Conservation (phyloP, 1,284 basidiomycete genomes). For the Heterobasidion occidentale region DNA sequence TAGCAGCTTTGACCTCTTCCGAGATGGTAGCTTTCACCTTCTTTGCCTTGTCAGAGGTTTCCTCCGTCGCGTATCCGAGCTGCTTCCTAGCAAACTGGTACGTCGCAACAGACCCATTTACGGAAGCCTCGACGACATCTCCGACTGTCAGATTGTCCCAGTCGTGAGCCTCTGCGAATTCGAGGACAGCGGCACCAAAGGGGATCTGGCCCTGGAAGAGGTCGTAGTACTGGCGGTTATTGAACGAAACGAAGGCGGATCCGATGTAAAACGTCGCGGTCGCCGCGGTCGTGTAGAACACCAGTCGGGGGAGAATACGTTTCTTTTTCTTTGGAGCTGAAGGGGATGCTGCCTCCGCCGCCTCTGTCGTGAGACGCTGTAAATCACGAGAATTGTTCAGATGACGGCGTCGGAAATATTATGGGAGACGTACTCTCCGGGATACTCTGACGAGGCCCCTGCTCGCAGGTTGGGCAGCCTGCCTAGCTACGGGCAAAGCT, state of each 20-base stretch:
- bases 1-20: conserved; percentile 30
- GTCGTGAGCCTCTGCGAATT: conserved; percentile 71
- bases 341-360: conserved; percentile 20
- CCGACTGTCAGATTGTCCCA: conserved; percentile 68
- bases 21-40: conserved; percentile 22
- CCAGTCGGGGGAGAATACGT: conserved; percentile 40
- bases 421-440: conserved; percentile 40
- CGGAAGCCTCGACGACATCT: conserved; percentile 49
- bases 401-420: neutral
- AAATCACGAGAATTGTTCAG: conserved; percentile 4
- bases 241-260: conserved; percentile 69
- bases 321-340: conserved; percentile 44
- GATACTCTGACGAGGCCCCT: conserved; percentile 38
- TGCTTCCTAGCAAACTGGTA: conserved; percentile 26
- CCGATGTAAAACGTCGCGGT: conserved; percentile 77
- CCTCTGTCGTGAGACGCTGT: conserved; percentile 54
- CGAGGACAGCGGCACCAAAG: conserved; percentile 66
- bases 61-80: conserved; percentile 10
- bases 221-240: conserved; percentile 69
- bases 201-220: conserved; percentile 79
- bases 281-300: conserved; percentile 53
- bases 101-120: conserved; percentile 41
- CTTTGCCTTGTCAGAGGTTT: conserved; percentile 13
- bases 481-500: conserved; percentile 45
- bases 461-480: conserved; percentile 36